Conservation (phyloP, 768 basidiomycete genomes). For the Boletus reticulatus region DNA sequence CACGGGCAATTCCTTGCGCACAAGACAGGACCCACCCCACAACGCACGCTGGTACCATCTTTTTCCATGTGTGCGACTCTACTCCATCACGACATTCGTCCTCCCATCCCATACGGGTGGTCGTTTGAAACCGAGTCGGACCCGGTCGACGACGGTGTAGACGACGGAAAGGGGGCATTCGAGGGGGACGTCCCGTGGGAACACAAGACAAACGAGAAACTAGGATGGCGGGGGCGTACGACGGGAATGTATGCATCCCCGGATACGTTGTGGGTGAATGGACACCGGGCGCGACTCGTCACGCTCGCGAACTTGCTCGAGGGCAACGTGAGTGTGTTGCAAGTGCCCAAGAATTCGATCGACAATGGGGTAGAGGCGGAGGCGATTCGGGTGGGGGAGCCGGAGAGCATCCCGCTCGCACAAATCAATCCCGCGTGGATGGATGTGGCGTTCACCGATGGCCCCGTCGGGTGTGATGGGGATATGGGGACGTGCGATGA, state of each 20-base stretch:
- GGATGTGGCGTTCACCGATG: slow-evolving; percentile 57
- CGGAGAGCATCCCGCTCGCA: slow-evolving; percentile 34
- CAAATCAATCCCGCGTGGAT: slow-evolving; percentile 52
- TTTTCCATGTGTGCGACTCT: slow-evolving; percentile 52
- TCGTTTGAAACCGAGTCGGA: slow-evolving; percentile 35
- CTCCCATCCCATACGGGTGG: slow-evolving; percentile 49
- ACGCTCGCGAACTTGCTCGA: slow-evolving; percentile 39
- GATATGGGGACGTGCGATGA: slow-evolving; percentile 34
- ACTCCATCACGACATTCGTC: slow-evolving; percentile 56
- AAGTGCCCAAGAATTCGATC: slow-evolving; percentile 18
- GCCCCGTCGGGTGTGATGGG: slow-evolving; percentile 41
- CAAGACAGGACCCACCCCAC: slow-evolving; percentile 44
- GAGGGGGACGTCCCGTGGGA: slow-evolving; percentile 62
- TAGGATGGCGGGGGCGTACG: slow-evolving; percentile 74
- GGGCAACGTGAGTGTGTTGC: slow-evolving; percentile 40
- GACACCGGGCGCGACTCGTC: slow-evolving; percentile 52
- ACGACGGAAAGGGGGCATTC: slow-evolving; percentile 15
- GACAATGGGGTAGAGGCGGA: slow-evolving; percentile 23
- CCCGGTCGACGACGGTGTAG: not conserved
- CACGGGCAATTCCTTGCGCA: slow-evolving; percentile 56
- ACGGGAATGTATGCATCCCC: slow-evolving; percentile 54
- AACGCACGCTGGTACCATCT: slow-evolving; percentile 42
- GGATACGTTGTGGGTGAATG: slow-evolving; percentile 43
- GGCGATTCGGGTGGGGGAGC: slow-evolving; percentile 34
- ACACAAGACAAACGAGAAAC: slow-evolving; percentile 55